Evolutionary conservation across 257 asterid genomes (phyloP), one percentile per base, ranked within the genome.

Genomic region (Primulina tabacum): DNA sequence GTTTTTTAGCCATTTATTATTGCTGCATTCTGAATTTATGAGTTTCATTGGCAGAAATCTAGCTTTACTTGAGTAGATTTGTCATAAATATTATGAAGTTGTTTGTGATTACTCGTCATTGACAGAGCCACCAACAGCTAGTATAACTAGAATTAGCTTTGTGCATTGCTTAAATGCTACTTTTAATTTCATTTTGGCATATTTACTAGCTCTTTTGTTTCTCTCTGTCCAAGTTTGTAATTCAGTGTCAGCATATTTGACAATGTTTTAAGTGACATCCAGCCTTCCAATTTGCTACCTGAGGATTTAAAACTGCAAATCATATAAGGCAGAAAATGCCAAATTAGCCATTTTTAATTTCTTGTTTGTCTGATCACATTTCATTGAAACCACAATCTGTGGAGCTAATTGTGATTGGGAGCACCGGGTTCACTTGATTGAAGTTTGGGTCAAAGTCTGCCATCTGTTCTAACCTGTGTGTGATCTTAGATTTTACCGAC

Each of bases 1-100:
- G 52, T 47, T 12, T 47, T 47, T 47, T 16, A 5, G 7, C 55
- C 55, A 47, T 16, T 16, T 3, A 16, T 47, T 47, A 5, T 12
- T 47, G 18, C 7, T 47, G 55, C 55, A 47, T 12, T 47, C 18
- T 47, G 55, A 12, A 47, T 47, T 47, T 47, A 14, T 47, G 55
- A 4, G 55, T 43, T 30, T 37, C 17, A 43, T 43, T 0, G 53
- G n/a, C 53, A 11, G n/a, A 16, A 47, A 47, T 63, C 26, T 17
- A 8, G 6, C 6, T 34, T 17, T 33, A 16, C 30, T 58, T 53
- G 24, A 76, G 55, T 52, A n/a, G 16, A 60, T 62, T 32, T 28
- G 59, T 14, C 69, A 43, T 73, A 59, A 68, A 40, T 17, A 37
- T 17, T 76, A 67, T 67, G 50, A 60, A 17, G 14, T 47, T 14